These are phyloP conservation scores for Dactylellina sp. DNA, from an alignment of 2,329 filamentous ascomycete species.

Conservation along the genomic window DNA sequence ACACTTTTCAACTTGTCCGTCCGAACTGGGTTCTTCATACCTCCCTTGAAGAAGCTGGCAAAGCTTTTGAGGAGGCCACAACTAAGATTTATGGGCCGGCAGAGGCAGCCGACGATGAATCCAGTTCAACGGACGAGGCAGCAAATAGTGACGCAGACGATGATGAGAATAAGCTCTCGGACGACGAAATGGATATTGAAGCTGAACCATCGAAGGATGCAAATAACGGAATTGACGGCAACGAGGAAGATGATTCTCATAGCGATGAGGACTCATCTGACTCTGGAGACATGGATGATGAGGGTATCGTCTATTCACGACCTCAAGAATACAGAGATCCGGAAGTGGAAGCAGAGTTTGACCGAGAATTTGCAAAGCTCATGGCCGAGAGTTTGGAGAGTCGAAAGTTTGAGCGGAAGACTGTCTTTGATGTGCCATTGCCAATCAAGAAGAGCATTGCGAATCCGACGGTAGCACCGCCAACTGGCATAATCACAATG, in stretches of 20 bases:
- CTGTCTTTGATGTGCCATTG: constrained; percentile 95
- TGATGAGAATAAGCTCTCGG: constrained; percentile 69
- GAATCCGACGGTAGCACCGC: constrained; percentile 57
- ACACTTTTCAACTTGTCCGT: constrained; percentile 84
- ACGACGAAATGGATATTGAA: constrained; percentile 66
- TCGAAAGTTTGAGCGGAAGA: constrained; percentile 93
- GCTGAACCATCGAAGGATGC: constrained; percentile 65
- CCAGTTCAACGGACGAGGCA: constrained; percentile 69
- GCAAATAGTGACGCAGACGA: constrained; percentile 73
- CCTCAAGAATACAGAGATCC: constrained; percentile 91
- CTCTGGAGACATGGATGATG: constrained; percentile 75
- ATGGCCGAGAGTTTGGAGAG: constrained; percentile 98
- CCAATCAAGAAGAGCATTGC: constrained; percentile 75
- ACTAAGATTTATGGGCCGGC: constrained; percentile 87
- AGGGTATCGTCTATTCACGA: constrained; percentile 89
- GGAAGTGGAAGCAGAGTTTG: constrained; percentile 95
- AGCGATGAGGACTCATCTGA: constrained; percentile 68
- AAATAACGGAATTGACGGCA: constrained; percentile 62
- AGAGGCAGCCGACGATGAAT: constrained; percentile 77
- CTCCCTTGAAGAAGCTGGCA: constrained; percentile 83
- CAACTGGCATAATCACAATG: constrained; percentile 43
- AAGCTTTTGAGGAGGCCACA: constrained; percentile 86
- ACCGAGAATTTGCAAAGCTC: constrained; percentile 96
- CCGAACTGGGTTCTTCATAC: constrained; percentile 92
- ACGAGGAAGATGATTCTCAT: constrained; percentile 66